phyloP scores from a whole-genome alignment of 2,329 filamentous ascomycete species.

The Didymella sp. region DNA sequence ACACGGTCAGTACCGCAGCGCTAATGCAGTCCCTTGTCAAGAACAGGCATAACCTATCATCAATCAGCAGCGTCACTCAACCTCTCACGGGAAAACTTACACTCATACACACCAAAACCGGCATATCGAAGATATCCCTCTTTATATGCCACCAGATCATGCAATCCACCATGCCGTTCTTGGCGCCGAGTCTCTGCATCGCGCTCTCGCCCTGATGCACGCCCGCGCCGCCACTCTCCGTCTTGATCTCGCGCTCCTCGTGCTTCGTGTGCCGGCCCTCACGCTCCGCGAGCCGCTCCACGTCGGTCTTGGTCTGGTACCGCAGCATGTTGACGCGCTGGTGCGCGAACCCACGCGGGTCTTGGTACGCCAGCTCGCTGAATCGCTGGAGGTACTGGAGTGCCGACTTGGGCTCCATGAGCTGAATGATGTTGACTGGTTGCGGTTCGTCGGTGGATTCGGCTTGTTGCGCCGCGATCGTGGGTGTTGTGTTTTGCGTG shows the following conservation, averaged over 20 bases:
- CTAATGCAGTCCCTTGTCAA: conserved; percentile 35
- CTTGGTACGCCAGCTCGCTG: conserved; percentile 87
- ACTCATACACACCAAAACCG: conserved; percentile 98
- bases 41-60: conserved; percentile 41
- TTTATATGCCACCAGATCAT: conserved; percentile 98
- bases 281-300: conserved; percentile 38
- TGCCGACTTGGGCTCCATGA: conserved; percentile 91
- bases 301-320: conserved; percentile 67
- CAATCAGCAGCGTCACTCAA: background rate
- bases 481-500: conserved; percentile 56
- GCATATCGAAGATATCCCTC: conserved; percentile 96
- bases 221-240: conserved; percentile 30
- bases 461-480: conserved; percentile 44
- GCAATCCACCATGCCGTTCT: conserved; percentile 91
- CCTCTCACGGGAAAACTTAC: conserved; percentile 64
- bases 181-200: conserved; percentile 78
- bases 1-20: no score
- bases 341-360: conserved; percentile 84
- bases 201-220: conserved; percentile 70
- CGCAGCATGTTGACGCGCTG: conserved; percentile 86
- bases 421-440: conserved; percentile 87
- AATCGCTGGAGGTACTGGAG: conserved; percentile 97
- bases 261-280: conserved; percentile 14
- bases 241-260: conserved; percentile 34
- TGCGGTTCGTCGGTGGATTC: conserved; percentile 61